phyloP scores from a whole-genome alignment of 345 rosid genomes.

The Turnera subulata region DNA sequence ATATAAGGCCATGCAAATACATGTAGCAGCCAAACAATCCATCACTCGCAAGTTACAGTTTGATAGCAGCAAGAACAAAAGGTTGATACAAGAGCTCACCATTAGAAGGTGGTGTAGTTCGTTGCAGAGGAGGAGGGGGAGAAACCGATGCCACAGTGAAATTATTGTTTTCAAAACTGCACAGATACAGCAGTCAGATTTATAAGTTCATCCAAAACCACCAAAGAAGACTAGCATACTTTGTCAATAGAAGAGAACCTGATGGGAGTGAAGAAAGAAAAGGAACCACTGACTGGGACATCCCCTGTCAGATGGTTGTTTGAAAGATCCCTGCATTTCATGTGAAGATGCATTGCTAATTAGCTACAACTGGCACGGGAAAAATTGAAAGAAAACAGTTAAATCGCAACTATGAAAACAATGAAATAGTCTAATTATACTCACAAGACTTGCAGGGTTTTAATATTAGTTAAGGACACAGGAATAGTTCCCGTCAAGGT shows the following conservation, averaged over 20 bases:
- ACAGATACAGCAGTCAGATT: constrained; percentile 26
- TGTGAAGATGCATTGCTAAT: background rate
- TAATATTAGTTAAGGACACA: constrained; percentile 37
- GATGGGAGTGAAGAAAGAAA: constrained; percentile 63
- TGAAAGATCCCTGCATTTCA: constrained; percentile 74
- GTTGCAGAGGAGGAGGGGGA: constrained; percentile 54
- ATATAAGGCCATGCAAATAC: too few relatives aligned
- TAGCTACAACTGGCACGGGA: too few relatives aligned
- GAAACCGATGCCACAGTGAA: constrained; percentile 28
- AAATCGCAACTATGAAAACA: too few relatives aligned
- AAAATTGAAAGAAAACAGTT: background rate
- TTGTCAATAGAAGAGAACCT: constrained; percentile 45
- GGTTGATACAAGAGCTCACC: constrained; percentile 38
- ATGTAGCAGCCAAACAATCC: too few relatives aligned
- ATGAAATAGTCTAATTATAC: constrained; percentile 21
- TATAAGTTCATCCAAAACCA: constrained; percentile 7
- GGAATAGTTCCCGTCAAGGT: constrained; percentile 59
- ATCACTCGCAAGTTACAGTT: too few relatives aligned
- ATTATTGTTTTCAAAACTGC: constrained; percentile 53
- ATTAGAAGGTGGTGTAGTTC: constrained; percentile 25
- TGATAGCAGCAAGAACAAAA: too few relatives aligned
- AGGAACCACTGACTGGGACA: constrained; percentile 76
- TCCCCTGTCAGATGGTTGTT: constrained; percentile 59
- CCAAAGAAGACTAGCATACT: constrained; percentile 1
- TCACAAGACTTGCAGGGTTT: constrained; percentile 68